Percentiles rank a stretch among this genome's conserved stretches.
These are phyloP conservation scores for Candida easanensis DNA, from an alignment of 805 yeast species.

Conservation along the genomic window DNA sequence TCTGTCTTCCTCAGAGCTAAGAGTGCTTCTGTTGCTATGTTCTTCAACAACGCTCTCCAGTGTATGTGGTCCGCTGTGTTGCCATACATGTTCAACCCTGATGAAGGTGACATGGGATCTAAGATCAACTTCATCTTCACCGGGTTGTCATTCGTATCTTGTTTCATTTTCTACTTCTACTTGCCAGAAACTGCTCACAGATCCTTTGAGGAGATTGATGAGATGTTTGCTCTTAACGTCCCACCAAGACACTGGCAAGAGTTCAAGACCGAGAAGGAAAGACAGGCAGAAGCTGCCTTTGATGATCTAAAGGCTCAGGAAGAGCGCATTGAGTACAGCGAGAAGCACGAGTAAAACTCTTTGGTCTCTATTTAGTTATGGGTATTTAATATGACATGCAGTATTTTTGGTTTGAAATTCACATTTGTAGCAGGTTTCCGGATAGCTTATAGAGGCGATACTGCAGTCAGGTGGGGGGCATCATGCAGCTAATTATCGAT, in stretches of 20 bases:
- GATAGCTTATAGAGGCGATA: no score
- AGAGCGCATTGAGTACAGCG: conserved; percentile 1
- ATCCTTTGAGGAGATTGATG: conserved; percentile 55
- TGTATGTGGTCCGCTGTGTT: conserved; percentile 35
- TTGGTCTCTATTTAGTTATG: no score
- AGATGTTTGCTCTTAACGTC: conserved; percentile 37
- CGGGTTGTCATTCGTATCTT: conserved; percentile 30
- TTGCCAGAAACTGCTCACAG: conserved; percentile 53
- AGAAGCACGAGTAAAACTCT: no score
- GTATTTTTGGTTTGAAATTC: no score
- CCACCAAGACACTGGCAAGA: conserved; percentile 28
- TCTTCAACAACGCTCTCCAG: conserved; percentile 29
- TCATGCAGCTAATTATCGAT: no score
- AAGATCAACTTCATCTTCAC: conserved; percentile 44
- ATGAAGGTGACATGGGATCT: conserved; percentile 39
- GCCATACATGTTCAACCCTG: conserved; percentile 47
- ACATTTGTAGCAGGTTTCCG: no score
- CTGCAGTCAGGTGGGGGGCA: no score
- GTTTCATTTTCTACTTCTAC: conserved; percentile 42
- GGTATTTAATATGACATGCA: no score
- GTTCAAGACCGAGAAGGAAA: conserved; percentile 8
- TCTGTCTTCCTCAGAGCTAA: conserved; percentile 38
- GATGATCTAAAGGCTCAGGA: conserved; percentile 5
- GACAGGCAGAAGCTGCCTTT: conserved; percentile 1
- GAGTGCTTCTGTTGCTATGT: conserved; percentile 32